phyloP scores from a whole-genome alignment of 768 basidiomycete species.

The Leccinum truebloodii region DNA sequence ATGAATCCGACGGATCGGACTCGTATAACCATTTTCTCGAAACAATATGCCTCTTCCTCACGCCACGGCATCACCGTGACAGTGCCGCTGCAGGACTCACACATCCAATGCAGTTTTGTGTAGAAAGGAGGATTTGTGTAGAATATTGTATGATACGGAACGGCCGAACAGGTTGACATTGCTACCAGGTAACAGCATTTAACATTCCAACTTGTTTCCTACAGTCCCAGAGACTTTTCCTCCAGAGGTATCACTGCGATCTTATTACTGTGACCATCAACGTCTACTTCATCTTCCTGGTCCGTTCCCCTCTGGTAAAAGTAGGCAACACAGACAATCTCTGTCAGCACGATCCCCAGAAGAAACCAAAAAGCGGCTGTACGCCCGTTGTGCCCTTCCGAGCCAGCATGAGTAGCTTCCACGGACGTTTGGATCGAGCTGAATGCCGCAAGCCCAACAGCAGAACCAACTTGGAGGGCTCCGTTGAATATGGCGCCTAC shows the following conservation, averaged over 20 bases:
- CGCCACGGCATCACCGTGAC: too few species aligned
- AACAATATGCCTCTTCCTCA: too few species aligned
- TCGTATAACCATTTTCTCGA: too few species aligned
- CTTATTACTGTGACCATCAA: neutral
- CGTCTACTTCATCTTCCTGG: slow-evolving; percentile 1
- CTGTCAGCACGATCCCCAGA: slow-evolving; percentile 36
- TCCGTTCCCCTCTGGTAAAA: slow-evolving; percentile 36
- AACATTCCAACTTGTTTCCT: neutral
- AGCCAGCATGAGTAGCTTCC: slow-evolving; percentile 34
- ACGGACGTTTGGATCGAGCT: slow-evolving; percentile 50
- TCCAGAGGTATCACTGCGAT: neutral
- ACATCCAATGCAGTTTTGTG: too few species aligned
- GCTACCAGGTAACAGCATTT: too few species aligned
- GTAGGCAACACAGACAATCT: slow-evolving; percentile 32
- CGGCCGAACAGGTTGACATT: too few species aligned
- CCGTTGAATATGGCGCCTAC: slow-evolving; percentile 58
- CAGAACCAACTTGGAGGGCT: slow-evolving; percentile 53
- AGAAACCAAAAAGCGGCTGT: slow-evolving; percentile 48
- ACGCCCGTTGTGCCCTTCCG: slow-evolving; percentile 39
- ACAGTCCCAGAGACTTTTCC: neutral
- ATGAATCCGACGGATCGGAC: too few species aligned
- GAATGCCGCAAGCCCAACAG: slow-evolving; percentile 50
- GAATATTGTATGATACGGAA: too few species aligned
- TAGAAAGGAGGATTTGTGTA: too few species aligned
- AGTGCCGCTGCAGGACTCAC: too few species aligned